Evolutionary conservation across 352 stramenopile species (phyloP).

Genomic region (Phytophthora hibernalis): DNA sequence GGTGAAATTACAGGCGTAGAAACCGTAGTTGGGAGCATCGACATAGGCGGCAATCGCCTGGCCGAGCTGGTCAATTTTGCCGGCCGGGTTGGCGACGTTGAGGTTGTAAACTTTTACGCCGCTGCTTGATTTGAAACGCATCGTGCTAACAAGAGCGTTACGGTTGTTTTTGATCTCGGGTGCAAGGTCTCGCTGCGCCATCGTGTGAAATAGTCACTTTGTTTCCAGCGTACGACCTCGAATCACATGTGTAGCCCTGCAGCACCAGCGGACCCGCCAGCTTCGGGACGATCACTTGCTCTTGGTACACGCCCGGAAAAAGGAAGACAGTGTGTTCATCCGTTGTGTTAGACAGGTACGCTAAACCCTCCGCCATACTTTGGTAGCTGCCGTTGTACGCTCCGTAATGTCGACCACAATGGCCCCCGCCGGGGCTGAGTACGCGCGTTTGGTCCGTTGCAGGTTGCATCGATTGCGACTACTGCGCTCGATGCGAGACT

Average conservation of each 20-base stretch:
- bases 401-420: constrained; percentile 22
- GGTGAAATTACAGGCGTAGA: no score
- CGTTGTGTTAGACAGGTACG: constrained; percentile 27
- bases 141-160: constrained; percentile 21
- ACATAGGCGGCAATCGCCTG: constrained; percentile 13
- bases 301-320: constrained; percentile 19
- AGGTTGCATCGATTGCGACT: constrained; percentile 1
- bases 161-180: background rate
- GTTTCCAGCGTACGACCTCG: constrained; percentile 21
- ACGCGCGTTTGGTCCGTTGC: constrained; percentile 12
- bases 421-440: constrained; percentile 3
- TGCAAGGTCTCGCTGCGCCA: constrained; percentile 17
- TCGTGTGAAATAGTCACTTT: constrained; percentile 21
- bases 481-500: constrained; percentile 4
- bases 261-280: constrained; percentile 16
- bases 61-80: constrained; percentile 14
- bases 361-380: constrained; percentile 12
- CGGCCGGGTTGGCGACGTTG: constrained; percentile 19
- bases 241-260: background rate
- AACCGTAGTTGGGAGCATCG: background rate
- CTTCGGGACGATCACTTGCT: constrained; percentile 22
- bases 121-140: constrained; percentile 19
- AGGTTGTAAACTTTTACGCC: constrained; percentile 29
- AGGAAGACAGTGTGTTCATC: constrained; percentile 23
- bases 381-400: constrained; percentile 16